Conservation (phyloP, 108 stramenopile species). For the Pelagomonas calceolata region DNA sequence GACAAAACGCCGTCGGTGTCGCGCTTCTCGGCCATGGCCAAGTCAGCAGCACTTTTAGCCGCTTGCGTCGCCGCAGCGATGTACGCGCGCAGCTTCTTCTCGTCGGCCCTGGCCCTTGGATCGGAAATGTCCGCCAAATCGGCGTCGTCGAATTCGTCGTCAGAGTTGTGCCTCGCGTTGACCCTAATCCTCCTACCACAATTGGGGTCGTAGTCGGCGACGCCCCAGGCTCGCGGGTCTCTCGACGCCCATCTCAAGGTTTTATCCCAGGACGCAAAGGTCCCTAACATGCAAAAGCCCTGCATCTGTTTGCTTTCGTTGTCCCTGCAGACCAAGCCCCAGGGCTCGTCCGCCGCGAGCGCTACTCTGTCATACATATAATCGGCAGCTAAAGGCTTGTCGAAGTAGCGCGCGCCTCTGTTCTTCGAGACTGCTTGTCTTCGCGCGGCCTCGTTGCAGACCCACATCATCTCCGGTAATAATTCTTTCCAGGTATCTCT, state of each 20-base stretch:
- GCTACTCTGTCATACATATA: constrained; percentile 24
- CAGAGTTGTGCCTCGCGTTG: not conserved
- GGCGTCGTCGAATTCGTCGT: not conserved
- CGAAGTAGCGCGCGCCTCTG: constrained; percentile 10
- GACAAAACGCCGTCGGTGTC: not conserved
- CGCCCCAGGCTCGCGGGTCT: constrained; percentile 10
- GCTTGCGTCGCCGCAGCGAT: not conserved
- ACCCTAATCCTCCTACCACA: not conserved
- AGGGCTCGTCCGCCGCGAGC: constrained; percentile 9
- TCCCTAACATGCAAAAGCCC: constrained; percentile 17
- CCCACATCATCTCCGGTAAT: constrained; percentile 48
- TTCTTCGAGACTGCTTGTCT: constrained; percentile 1
- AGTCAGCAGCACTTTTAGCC: not conserved
- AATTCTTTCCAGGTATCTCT: not conserved
- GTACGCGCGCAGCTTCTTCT: not conserved
- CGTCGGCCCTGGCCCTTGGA: too few species aligned
- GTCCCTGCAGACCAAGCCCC: constrained; percentile 10
- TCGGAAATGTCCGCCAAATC: too few species aligned
- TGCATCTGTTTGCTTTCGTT: constrained; percentile 9
- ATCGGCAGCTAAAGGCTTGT: constrained; percentile 18
- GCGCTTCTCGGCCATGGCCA: not conserved
- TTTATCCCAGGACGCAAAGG: constrained; percentile 13
- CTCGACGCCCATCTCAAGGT: constrained; percentile 4
- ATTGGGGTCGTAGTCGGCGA: constrained; percentile 9
- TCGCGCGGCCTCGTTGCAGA: constrained; percentile 57